These are phyloP conservation scores for Rhynchosporium secalis DNA, from an alignment of 2,329 filamentous ascomycete genomes.

Conservation along the genomic window DNA sequence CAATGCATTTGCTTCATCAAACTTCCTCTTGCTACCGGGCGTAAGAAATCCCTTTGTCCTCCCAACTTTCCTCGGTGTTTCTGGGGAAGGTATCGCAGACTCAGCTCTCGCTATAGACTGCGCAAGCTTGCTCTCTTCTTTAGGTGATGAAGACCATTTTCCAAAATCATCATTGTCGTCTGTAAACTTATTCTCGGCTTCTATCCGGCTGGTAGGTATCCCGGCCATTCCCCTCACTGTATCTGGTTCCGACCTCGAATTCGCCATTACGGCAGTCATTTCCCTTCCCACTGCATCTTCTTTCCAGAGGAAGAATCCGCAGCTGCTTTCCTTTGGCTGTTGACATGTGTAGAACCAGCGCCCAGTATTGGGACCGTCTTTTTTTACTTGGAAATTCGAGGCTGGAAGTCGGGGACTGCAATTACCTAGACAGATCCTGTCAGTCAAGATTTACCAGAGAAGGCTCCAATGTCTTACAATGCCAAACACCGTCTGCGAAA, in stretches of 20 bases:
- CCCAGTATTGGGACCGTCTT: conserved; percentile 52
- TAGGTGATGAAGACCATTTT: conserved; percentile 29
- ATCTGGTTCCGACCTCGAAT: conserved; percentile 46
- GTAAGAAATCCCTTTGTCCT: conserved; percentile 29
- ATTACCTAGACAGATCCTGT: conserved; percentile 43
- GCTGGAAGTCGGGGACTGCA: conserved; percentile 53
- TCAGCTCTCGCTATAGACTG: conserved; percentile 16
- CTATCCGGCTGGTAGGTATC: conserved; percentile 22
- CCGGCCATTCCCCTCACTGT: conserved; percentile 21
- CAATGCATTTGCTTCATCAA: conserved; percentile 27
- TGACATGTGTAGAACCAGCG: conserved; percentile 56
- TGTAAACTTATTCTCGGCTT: conserved; percentile 26
- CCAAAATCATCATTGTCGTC: conserved; percentile 36
- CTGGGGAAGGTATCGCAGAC: conserved; percentile 21
- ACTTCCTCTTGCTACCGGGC: conserved; percentile 36
- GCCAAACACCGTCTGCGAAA: conserved; percentile 43
- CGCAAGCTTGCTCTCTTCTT: conserved; percentile 31
- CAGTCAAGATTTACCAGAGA: conserved; percentile 2
- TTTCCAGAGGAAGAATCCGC: conserved; percentile 60
- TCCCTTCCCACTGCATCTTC: conserved; percentile 52
- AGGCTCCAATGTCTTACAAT: conserved; percentile 36
- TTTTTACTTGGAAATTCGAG: conserved; percentile 50
- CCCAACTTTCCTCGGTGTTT: conserved; percentile 34
- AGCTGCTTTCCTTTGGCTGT: conserved; percentile 45
- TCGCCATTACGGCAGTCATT: conserved; percentile 45